phyloP scores from a whole-genome alignment of 306 rosid genomes.

The Boehmeria nivea region DNA sequence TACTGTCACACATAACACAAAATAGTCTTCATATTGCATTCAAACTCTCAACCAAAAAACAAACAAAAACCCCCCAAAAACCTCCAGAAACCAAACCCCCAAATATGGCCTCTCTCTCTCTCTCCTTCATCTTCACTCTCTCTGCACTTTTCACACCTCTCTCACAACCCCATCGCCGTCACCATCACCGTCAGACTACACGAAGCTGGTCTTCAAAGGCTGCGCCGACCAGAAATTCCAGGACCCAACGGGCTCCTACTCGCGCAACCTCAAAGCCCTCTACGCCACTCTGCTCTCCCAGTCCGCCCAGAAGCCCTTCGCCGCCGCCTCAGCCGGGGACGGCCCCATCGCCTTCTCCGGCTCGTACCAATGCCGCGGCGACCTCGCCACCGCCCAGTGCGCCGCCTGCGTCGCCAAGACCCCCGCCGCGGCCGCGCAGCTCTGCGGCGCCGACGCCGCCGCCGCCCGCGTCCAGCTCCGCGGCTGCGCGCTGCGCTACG shows the following conservation, averaged over 20 bases:
- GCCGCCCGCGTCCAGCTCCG: constrained; percentile 78
- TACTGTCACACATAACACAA: no score
- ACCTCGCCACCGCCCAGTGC: constrained; percentile 58
- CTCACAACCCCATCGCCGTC: constrained; percentile 9
- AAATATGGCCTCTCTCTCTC: constrained; percentile 5
- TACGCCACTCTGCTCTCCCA: constrained; percentile 35
- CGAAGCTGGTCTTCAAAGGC: constrained; percentile 64
- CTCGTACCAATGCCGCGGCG: constrained; percentile 87
- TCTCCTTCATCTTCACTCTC: constrained; percentile 10
- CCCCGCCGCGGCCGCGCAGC: constrained; percentile 31
- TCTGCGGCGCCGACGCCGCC: constrained; percentile 49
- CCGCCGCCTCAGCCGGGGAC: constrained; percentile 46
- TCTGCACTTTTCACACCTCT: background rate
- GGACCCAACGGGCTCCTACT: constrained; percentile 41
- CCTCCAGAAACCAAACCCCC: no score
- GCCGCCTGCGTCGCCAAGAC: constrained; percentile 48
- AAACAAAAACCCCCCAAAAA: no score
- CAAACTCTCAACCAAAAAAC: no score
- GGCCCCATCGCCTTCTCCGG: constrained; percentile 41
- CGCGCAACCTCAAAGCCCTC: constrained; percentile 53
- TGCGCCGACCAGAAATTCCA: constrained; percentile 59
- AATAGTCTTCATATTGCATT: no score
- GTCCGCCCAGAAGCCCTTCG: constrained; percentile 51
- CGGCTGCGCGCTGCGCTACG: constrained; percentile 74
- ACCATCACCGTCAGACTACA: constrained; percentile 25